Conservation (phyloP, 176 grass and related monocot genomes). For the Eragrostis nindensis region DNA sequence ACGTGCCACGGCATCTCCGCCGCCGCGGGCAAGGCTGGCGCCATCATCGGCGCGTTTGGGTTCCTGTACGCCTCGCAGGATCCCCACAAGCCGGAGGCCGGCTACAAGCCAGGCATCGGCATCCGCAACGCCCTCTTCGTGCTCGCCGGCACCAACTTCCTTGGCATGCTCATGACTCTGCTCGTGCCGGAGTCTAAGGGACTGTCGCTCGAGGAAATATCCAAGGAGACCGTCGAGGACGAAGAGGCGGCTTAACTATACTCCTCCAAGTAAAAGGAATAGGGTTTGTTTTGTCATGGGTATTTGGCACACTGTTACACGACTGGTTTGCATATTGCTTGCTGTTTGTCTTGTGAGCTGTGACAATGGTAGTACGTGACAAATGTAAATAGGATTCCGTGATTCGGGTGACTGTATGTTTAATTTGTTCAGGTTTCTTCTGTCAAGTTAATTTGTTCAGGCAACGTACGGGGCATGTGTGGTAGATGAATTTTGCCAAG, state of each 20-base stretch:
- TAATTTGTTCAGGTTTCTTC: background rate
- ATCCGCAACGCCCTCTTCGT: conserved; percentile 56
- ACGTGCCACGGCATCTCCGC: conserved; percentile 85
- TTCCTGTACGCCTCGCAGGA: conserved; percentile 65
- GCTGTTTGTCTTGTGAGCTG: background rate
- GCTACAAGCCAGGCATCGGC: conserved; percentile 52
- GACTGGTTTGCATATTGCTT: background rate
- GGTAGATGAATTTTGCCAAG: too few species aligned
- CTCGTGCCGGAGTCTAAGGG: conserved; percentile 62
- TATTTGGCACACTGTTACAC: background rate
- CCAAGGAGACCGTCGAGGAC: conserved; percentile 41
- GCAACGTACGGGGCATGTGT: too few species aligned
- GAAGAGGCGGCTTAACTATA: conserved; percentile 30
- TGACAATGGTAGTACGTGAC: background rate
- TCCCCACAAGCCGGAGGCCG: conserved; percentile 34
- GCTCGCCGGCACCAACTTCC: conserved; percentile 47
- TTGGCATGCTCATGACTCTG: conserved; percentile 47
- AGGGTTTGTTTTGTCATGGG: background rate
- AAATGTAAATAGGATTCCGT: conserved; percentile 4
- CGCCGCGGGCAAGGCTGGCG: conserved; percentile 53
- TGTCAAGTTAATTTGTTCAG: too few species aligned
- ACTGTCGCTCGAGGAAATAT: conserved; percentile 61
- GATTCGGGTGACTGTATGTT: background rate
- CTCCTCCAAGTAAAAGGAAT: background rate
- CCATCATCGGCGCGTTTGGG: conserved; percentile 63